Percentiles rank a stretch among this genome's conserved stretches.
phyloP scores from a whole-genome alignment of 495 filamentous ascomycete species.

The Cairneyella variabilis region DNA sequence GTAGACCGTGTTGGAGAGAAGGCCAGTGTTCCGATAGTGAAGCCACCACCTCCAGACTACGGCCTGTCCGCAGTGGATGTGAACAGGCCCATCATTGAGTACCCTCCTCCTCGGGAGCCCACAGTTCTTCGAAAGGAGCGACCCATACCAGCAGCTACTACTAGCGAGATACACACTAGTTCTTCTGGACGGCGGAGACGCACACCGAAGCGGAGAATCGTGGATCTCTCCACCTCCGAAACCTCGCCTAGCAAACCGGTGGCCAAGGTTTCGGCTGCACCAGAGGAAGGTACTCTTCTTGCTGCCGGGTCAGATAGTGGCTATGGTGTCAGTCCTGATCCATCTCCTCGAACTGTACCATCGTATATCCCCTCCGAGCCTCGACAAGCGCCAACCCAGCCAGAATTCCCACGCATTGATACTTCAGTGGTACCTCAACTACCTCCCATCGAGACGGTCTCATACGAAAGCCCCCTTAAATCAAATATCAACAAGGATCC shows the following conservation, averaged over 20 bases:
- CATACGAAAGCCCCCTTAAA: conserved; percentile 35
- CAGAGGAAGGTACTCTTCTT: conserved; percentile 13
- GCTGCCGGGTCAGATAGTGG: conserved; percentile 17
- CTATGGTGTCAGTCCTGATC: conserved; percentile 26
- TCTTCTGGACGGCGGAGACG: conserved; percentile 40
- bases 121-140: conserved; percentile 48
- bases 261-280: conserved; percentile 8
- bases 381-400: conserved; percentile 25
- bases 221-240: conserved; percentile 71
- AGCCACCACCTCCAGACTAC: conserved; percentile 52
- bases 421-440: conserved; percentile 37
- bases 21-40: conserved; percentile 70
- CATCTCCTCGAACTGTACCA: conserved; percentile 20
- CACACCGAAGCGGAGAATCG: conserved; percentile 69
- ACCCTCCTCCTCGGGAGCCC: conserved; percentile 37
- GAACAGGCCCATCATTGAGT: conserved; percentile 57
- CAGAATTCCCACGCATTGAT: conserved; percentile 43
- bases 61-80: conserved; percentile 56
- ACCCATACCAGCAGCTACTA: conserved; percentile 37
- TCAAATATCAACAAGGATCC: conserved; percentile 36
- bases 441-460: conserved; percentile 35
- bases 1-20: conserved; percentile 77
- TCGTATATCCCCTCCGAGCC: conserved; percentile 19
- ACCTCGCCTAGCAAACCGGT: conserved; percentile 31
- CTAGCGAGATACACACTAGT: conserved; percentile 49